Evolutionary conservation across 2,329 filamentous ascomycete genomes (phyloP).

Genomic region (Penicillium sp.): DNA sequence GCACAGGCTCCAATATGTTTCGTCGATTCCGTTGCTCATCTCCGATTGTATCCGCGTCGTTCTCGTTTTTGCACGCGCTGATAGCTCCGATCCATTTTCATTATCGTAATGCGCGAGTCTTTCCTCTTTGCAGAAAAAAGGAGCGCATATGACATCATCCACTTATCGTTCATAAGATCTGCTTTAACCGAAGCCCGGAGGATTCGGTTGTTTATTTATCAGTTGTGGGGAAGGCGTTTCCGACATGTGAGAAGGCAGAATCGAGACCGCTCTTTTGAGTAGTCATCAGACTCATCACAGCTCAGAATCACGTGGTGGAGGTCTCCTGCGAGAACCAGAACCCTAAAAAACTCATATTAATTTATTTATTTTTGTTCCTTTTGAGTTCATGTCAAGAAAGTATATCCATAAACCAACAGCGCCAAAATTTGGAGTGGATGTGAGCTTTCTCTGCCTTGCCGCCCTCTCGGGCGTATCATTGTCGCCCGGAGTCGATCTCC

Average conservation of each 20-base stretch:
- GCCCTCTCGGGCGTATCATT: conserved; percentile 21
- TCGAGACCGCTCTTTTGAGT: neutral
- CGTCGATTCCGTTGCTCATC: conserved; percentile 8
- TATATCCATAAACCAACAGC: conserved; percentile 25
- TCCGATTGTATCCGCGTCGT: conserved; percentile 13
- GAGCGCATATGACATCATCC: conserved; percentile 22
- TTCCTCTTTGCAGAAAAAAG: conserved; percentile 8
- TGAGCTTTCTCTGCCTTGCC: conserved; percentile 24
- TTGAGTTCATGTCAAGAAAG: neutral
- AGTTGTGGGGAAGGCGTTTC: conserved; percentile 4
- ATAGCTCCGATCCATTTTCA: conserved; percentile 15
- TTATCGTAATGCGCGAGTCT: conserved; percentile 4
- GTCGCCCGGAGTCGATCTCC: conserved; percentile 18
- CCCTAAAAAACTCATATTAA: neutral
- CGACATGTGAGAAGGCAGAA: conserved; percentile 5
- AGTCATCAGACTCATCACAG: too few relatives aligned
- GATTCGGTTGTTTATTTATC: conserved; percentile 6
- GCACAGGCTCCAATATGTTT: conserved; percentile 6
- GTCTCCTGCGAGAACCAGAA: conserved; percentile 6
- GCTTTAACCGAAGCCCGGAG: conserved; percentile 9
- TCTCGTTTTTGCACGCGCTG: conserved; percentile 9
- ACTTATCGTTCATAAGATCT: conserved; percentile 4
- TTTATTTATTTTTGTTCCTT: neutral
- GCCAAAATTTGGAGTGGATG: conserved; percentile 17
- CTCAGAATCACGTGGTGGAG: conserved; percentile 19